Conservation (phyloP, 352 stramenopile species). For the Globisporangium orthogonon region DNA sequence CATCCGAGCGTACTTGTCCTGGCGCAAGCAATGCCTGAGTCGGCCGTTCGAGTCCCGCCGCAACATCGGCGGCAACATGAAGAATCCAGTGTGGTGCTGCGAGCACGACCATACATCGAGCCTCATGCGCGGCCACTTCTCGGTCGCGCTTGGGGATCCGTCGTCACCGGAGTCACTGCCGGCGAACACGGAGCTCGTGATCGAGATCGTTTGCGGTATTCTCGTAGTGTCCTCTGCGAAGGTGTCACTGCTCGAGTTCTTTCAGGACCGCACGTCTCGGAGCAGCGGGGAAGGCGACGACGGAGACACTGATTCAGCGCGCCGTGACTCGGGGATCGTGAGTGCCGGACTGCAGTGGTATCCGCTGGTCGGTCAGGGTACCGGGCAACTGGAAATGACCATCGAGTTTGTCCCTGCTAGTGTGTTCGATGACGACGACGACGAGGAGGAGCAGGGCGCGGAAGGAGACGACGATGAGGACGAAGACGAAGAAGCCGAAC, state of each 20-base stretch:
- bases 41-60: conserved; percentile 35
- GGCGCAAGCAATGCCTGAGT: conserved; percentile 17
- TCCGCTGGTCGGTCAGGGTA: conserved; percentile 27
- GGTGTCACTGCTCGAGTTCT: conserved; percentile 26
- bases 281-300: conserved; percentile 1
- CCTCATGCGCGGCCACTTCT: conserved; percentile 30
- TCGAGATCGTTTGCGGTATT: conserved; percentile 55
- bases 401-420: conserved; percentile 37
- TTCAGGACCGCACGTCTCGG: conserved; percentile 10
- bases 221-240: conserved; percentile 30
- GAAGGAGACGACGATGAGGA: conserved; percentile 1
- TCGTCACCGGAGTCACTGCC: conserved; percentile 21
- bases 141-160: conserved; percentile 2
- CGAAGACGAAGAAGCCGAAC: conserved; percentile 2
- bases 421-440: conserved; percentile 10
- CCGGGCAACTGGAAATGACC: conserved; percentile 40
- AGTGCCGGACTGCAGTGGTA: conserved; percentile 33
- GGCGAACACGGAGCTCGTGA: conserved; percentile 33
- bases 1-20: conserved; percentile 28
- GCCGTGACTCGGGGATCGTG: conserved; percentile 10
- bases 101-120: conserved; percentile 20
- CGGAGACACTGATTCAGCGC: conserved; percentile 5
- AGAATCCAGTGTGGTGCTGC: conserved; percentile 33
- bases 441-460: conserved; percentile 1
- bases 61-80: conserved; percentile 33